These are phyloP conservation scores for Epichloe typhina DNA, from an alignment of 2,329 filamentous ascomycete genomes.

Conservation along the genomic window DNA sequence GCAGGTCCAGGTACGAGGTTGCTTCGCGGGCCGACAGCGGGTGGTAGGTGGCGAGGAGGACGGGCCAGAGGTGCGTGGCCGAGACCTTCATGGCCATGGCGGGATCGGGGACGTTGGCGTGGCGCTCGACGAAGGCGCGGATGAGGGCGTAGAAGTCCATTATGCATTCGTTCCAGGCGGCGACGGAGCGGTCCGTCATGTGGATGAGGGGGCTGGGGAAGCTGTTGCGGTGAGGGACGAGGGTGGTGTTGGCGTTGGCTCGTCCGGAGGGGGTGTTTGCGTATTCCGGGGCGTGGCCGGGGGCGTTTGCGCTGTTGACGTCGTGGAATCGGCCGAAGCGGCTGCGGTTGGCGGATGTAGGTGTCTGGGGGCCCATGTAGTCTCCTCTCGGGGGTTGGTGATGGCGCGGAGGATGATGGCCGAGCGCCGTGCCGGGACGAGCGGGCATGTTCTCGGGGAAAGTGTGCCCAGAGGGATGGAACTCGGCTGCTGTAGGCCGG, in stretches of 20 bases:
- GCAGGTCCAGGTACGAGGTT: constrained; percentile 26
- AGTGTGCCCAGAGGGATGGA: constrained; percentile 12
- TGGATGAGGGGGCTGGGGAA: constrained; percentile 19
- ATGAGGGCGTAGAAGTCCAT: constrained; percentile 24
- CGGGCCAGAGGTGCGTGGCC: constrained; percentile 21
- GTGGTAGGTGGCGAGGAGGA: constrained; percentile 24
- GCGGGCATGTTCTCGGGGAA: not conserved
- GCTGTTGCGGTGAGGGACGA: constrained; percentile 10
- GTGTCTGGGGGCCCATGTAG: constrained; percentile 18
- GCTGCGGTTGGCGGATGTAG: constrained; percentile 12
- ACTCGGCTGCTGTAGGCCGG: constrained; percentile 20
- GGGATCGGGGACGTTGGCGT: constrained; percentile 20
- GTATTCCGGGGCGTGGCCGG: not conserved
- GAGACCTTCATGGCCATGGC: constrained; percentile 16
- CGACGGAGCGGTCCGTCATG: constrained; percentile 21
- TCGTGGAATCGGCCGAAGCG: constrained; percentile 20
- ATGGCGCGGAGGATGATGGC: not conserved
- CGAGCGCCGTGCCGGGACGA: constrained; percentile 11
- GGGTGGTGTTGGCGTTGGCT: not conserved
- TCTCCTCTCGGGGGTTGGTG: constrained; percentile 9
- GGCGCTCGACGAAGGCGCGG: constrained; percentile 22
- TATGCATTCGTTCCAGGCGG: constrained; percentile 22
- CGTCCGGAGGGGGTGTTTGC: not conserved
- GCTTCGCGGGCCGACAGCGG: constrained; percentile 25
- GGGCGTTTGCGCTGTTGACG: constrained; percentile 1